phyloP scores from a whole-genome alignment of 78 protist genomes.

The Isochrysis galbana region DNA sequence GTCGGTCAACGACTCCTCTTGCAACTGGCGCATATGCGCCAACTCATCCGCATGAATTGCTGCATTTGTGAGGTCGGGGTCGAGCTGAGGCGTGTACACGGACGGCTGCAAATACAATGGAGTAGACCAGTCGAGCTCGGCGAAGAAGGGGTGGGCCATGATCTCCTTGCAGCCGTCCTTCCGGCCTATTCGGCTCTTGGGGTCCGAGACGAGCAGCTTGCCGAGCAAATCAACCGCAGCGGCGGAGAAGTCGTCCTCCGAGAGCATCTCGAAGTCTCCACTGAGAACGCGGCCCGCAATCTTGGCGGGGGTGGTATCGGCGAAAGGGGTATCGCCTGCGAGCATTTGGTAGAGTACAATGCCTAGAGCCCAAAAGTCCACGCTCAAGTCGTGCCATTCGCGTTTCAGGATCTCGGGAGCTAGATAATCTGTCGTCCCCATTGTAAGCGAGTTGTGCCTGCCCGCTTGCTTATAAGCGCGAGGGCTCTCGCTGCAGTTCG shows the following conservation, averaged over 20 bases:
- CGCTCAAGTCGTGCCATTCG: slow-evolving; percentile 67
- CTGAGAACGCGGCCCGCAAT: slow-evolving; percentile 69
- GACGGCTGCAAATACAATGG: neutral
- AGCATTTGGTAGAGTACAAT: slow-evolving; percentile 79
- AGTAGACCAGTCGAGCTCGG: neutral
- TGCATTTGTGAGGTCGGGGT: no score
- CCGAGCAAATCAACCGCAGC: neutral
- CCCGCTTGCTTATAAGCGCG: no score
- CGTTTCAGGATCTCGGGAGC: slow-evolving; percentile 93
- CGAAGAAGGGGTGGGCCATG: neutral
- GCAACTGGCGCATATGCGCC: no score
- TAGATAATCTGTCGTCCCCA: slow-evolving; percentile 95
- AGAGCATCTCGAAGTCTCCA: neutral
- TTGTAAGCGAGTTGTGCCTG: neutral
- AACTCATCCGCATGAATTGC: no score
- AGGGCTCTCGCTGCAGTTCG: no score
- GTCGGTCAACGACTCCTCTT: no score
- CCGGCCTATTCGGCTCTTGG: neutral
- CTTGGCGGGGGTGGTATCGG: slow-evolving; percentile 82
- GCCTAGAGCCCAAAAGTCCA: slow-evolving; percentile 97
- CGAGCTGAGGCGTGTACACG: neutral
- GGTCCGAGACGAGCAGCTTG: neutral
- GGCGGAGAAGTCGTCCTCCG: neutral
- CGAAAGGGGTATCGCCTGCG: slow-evolving; percentile 87
- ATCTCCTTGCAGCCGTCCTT: neutral